Base-by-base conservation (phyloP, 2,329 filamentous ascomycete species). In the Pyrenophora tritici-repentis region DNA sequence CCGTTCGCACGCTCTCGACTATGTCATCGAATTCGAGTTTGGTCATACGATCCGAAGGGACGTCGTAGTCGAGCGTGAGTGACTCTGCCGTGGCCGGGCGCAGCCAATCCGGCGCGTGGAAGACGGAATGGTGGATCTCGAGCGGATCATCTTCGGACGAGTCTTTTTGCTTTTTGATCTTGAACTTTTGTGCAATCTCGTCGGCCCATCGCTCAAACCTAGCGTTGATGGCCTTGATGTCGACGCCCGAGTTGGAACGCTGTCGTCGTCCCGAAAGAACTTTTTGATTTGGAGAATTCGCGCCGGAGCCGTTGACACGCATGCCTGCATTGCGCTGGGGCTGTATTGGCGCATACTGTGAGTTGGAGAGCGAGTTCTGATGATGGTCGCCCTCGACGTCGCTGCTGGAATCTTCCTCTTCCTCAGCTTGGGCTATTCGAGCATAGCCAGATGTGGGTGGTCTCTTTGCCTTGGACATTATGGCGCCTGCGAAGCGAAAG, bases 181-280 rank as follows among this genome's bases (percentile, higher is more conserved):
- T 97, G 82, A 99, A 97, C 66, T 95, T 94, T 62, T 91, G 89
- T 24, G 94, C 92, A 67, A 99, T 97, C 76, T 99, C 94, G 65
- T 97, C 94, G 13, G 94, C 94, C 94, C 94, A 99, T 71, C 90
- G 83, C 76, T 99, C 94, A 20, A 99, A 79, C 18, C 94, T 84
- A 52, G 93, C 92, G 74, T 99, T 99, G 76, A 99, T 97, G 53
- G 94, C 94, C 73, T 97, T 97, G 70, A 99, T 89, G 69, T 99
- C 94, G 14, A 99, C 93, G 3, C 92, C 93, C 16, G 91, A 91
- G 66, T 92, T 94, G 70, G 90, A 89, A 58, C 86, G 81, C 54
- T 79, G 76, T 43, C 84, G 80, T 56, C 81, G 76, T 20, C 66
- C 66, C 47, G 54, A 43, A 1, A 56, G 42, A 4, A 42, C 50